phyloP scores from a whole-genome alignment of 805 yeast species.

The Candida qinlingensis region DNA sequence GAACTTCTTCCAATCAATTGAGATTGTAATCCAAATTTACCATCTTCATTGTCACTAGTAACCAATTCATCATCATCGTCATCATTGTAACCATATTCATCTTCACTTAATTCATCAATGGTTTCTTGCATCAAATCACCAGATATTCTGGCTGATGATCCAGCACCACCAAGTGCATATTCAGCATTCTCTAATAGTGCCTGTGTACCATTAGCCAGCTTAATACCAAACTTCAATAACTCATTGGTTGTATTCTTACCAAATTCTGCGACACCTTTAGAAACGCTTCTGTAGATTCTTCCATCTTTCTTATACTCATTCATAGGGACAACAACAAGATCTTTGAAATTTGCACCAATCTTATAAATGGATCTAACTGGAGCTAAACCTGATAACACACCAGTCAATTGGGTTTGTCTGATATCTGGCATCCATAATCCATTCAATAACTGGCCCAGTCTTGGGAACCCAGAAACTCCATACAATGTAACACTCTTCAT shows the following conservation, averaged over 20 bases:
- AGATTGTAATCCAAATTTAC: conserved; percentile 8
- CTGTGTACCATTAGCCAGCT: conserved; percentile 85
- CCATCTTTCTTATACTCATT: conserved; percentile 74
- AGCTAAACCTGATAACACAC: conserved; percentile 77
- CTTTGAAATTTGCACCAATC: conserved; percentile 73
- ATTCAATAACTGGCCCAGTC: conserved; percentile 49
- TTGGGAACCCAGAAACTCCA: conserved; percentile 74
- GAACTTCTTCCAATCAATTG: conserved; percentile 24
- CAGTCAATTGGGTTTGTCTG: conserved; percentile 70
- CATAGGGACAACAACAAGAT: conserved; percentile 67
- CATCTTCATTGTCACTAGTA: conserved; percentile 22
- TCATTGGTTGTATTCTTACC: conserved; percentile 78
- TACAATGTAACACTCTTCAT: conserved; percentile 57
- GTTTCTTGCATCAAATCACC: conserved; percentile 16
- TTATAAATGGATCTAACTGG: conserved; percentile 75
- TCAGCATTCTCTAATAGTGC: conserved; percentile 75
- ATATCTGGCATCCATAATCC: conserved; percentile 89
- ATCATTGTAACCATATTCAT: conserved; percentile 21
- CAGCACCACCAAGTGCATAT: conserved; percentile 70
- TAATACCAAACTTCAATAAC: conserved; percentile 74
- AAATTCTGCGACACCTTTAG: conserved; percentile 69
- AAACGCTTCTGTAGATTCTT: conserved; percentile 58
- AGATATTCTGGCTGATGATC: conserved; percentile 42
- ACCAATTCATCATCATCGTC: conserved; percentile 25
- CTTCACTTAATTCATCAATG: conserved; percentile 30